phyloP scores from a whole-genome alignment of 2,329 filamentous ascomycete genomes.

The Fusarium papillatum region DNA sequence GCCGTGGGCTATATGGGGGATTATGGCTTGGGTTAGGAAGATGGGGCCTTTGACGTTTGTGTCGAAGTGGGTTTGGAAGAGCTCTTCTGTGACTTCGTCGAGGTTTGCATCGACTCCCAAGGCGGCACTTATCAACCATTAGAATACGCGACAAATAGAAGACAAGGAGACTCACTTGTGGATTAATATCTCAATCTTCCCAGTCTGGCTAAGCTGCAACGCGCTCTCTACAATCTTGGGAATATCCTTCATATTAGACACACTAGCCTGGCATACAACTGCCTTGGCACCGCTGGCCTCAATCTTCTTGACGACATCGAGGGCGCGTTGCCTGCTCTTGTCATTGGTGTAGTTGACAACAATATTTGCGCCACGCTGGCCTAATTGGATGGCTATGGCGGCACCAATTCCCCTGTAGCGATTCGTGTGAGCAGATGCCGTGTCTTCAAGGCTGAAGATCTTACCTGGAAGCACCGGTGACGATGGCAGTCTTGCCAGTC shows the following conservation, averaged over 20 bases:
- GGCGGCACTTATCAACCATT: slow-evolving; percentile 6
- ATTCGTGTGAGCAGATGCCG: not conserved
- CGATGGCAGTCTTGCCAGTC: slow-evolving; percentile 41
- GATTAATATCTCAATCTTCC: slow-evolving; percentile 43
- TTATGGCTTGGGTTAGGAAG: slow-evolving; percentile 48
- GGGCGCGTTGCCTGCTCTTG: slow-evolving; percentile 29
- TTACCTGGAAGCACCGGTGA: slow-evolving; percentile 38
- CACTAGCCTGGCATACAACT: slow-evolving; percentile 23
- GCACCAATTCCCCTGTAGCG: slow-evolving; percentile 33
- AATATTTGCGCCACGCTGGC: slow-evolving; percentile 34
- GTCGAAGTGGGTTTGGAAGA: slow-evolving; percentile 31
- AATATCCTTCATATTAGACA: slow-evolving; percentile 27
- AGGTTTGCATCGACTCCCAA: slow-evolving; percentile 31
- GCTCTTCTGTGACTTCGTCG: slow-evolving; percentile 25
- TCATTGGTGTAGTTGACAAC: slow-evolving; percentile 37
- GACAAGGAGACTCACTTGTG: slow-evolving; percentile 31
- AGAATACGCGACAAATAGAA: not conserved
- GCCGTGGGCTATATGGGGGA: slow-evolving; percentile 45
- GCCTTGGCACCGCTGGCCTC: slow-evolving; percentile 32
- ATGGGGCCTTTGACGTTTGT: slow-evolving; percentile 41
- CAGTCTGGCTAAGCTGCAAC: slow-evolving; percentile 30
- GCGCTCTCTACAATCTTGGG: slow-evolving; percentile 35
- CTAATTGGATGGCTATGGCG: slow-evolving; percentile 28
- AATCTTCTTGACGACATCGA: slow-evolving; percentile 30
- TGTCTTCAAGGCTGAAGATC: not conserved